Base-by-base conservation (phyloP, 2,329 filamentous ascomycete genomes). In the Aspergillus japonicus region DNA sequence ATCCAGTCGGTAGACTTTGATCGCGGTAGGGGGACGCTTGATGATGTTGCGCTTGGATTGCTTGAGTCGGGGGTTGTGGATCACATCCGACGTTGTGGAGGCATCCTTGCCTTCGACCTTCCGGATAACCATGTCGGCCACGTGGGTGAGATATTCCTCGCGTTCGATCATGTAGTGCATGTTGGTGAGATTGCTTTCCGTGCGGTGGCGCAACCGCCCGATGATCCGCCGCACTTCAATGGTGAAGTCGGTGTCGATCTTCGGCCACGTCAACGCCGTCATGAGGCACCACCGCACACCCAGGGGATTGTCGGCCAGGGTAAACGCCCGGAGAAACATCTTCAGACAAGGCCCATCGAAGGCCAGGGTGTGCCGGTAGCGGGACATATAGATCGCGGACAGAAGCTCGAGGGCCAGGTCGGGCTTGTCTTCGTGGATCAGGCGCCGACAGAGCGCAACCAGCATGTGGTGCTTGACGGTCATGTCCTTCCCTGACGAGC, bases 251-350 rank as follows among this genome's bases (percentile, higher is more conserved):
- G 57, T 68, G 44, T 59, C 69, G 24, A 73, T 16, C 5, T 19
- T 19, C 14, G 6, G 39, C 29, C 75, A 72, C 29, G 71, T 66
- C 24, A 78, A 64, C n/a, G 68, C 73, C 2, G 74, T 74, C 54
- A 77, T 54, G 47, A 78, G 69, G 52, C 75, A 77, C 77, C 77
- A 78, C 52, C 75, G 74, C 2, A 77, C 62, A 2, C 76, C 77
- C n/a, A 69, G 66, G 7, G 73, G 56, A 33, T 76, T 70, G 4
- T 68, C 65, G 5, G 62, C 56, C 2, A 58, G 57, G 1, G 71
- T 67, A 48, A 73, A 77, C 7, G 71, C 73, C 21, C 76, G 74
- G 16, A 75, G 47, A 49, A 78, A 68, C 62, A 77, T 71, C 59
- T 77, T 75, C 64, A 78, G 67, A 52, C 69, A 73, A 7, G 73